These are phyloP conservation scores for Comarum palustre DNA, from an alignment of 306 rosid species.

Conservation along the genomic window DNA sequence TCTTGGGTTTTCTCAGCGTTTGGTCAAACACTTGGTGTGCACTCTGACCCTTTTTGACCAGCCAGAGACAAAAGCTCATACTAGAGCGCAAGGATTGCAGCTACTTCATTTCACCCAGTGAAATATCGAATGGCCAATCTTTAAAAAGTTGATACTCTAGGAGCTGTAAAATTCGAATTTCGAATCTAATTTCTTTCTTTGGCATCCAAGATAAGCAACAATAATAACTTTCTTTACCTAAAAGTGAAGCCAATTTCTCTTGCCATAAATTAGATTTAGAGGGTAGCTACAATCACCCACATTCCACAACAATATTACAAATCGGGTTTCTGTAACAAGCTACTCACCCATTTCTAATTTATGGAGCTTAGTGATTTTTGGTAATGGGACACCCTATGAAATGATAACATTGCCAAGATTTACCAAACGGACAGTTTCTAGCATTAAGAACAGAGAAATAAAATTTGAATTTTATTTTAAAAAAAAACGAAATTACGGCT, in stretches of 20 bases:
- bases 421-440: neutral
- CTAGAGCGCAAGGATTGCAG: neutral
- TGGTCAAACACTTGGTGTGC: constrained; percentile 3
- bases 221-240: constrained; percentile 24
- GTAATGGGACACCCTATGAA: neutral
- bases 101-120: neutral
- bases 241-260: constrained; percentile 22
- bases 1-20: neutral
- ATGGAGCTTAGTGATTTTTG: neutral
- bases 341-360: neutral
- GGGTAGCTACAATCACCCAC: constrained; percentile 12
- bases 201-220: constrained; percentile 14
- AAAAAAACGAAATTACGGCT: constrained; percentile 29
- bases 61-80: constrained; percentile 13
- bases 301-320: neutral
- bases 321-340: neutral
- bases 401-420: neutral
- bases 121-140: neutral
- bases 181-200: constrained; percentile 2
- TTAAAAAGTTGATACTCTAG: neutral
- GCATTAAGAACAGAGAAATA: neutral
- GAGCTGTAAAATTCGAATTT: constrained; percentile 16
- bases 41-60: constrained; percentile 29
- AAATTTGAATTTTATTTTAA: constrained; percentile 12
- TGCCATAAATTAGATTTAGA: constrained; percentile 9